Evolutionary conservation across 768 basidiomycete genomes (phyloP).

Genomic region (Russula virescens): DNA sequence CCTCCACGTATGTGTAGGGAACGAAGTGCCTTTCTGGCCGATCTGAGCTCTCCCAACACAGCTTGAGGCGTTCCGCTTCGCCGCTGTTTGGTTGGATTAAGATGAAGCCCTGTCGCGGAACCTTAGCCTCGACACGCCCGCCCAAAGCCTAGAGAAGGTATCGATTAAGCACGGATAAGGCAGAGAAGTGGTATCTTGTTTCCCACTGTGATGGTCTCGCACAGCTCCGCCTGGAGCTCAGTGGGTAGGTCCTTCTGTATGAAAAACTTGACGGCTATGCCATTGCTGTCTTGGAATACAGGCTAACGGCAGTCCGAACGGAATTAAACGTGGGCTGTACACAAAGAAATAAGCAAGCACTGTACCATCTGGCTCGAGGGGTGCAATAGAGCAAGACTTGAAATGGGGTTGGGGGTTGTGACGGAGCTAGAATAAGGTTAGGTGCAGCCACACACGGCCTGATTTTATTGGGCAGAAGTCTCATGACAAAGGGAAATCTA

Average conservation of each 20-base stretch:
- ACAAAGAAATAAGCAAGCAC: background rate
- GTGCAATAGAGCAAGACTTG: conserved; percentile 19
- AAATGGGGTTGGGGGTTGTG: conserved; percentile 27
- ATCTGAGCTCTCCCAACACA: conserved; percentile 65
- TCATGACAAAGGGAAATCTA: no score
- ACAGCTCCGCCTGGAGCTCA: conserved; percentile 63
- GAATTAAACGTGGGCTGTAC: background rate
- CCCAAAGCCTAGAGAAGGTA: conserved; percentile 50
- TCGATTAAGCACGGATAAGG: background rate
- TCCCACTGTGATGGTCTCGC: conserved; percentile 66
- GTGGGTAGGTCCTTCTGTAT: conserved; percentile 72
- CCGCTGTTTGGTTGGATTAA: conserved; percentile 61
- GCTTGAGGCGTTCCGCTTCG: conserved; percentile 69
- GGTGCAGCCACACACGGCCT: conserved; percentile 21
- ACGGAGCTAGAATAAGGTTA: conserved; percentile 27
- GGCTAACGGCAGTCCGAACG: conserved; percentile 36
- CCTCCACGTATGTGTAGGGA: conserved; percentile 75
- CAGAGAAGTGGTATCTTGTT: background rate
- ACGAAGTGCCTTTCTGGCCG: conserved; percentile 74
- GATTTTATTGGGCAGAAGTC: background rate
- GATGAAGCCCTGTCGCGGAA: conserved; percentile 71
- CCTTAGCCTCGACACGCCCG: conserved; percentile 71
- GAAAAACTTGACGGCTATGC: conserved; percentile 74
- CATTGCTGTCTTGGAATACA: conserved; percentile 65
- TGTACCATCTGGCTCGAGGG: conserved; percentile 17